phyloP scores from a whole-genome alignment of 192 early-diverging fungal species.

The Coemansia sp. region DNA sequence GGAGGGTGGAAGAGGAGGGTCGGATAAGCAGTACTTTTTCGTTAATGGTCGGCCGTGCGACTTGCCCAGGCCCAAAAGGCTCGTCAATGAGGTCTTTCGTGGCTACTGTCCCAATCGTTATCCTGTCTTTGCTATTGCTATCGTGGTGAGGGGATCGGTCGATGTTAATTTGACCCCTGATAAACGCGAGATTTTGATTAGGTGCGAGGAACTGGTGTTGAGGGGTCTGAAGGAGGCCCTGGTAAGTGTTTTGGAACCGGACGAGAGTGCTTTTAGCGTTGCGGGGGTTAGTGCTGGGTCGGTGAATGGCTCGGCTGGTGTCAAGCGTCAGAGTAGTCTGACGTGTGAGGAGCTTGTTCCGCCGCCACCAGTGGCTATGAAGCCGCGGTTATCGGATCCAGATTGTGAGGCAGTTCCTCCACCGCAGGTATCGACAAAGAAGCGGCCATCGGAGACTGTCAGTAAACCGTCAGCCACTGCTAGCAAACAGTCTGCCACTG shows the following conservation, averaged over 20 bases:
- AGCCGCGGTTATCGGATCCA: neutral
- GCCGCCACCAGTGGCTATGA: neutral
- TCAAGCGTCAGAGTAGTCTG: slow-evolving; percentile 1
- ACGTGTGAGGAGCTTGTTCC: neutral
- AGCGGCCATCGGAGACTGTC: neutral
- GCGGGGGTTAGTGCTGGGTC: neutral
- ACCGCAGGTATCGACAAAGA: neutral
- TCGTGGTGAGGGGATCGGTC: slow-evolving; percentile 56
- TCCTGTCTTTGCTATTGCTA: slow-evolving; percentile 74
- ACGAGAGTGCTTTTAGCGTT: slow-evolving; percentile 25
- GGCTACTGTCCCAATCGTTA: slow-evolving; percentile 69
- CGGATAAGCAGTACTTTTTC: slow-evolving; percentile 85
- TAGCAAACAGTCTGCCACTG: neutral
- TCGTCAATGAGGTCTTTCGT: slow-evolving; percentile 83
- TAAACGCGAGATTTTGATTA: slow-evolving; percentile 86
- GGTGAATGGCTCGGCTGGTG: neutral
- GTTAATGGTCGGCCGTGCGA: slow-evolving; percentile 89
- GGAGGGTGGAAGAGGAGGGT: slow-evolving; percentile 67
- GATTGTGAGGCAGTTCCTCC: neutral
- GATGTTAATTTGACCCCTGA: slow-evolving; percentile 97
- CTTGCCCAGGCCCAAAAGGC: slow-evolving; percentile 73
- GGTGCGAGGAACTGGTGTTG: slow-evolving; percentile 62
- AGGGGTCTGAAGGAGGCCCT: slow-evolving; percentile 18
- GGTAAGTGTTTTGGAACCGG: slow-evolving; percentile 20
- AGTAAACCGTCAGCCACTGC: neutral